Base-by-base conservation (phyloP, 139 green algal species). In the Eudorina sp. region DNA sequence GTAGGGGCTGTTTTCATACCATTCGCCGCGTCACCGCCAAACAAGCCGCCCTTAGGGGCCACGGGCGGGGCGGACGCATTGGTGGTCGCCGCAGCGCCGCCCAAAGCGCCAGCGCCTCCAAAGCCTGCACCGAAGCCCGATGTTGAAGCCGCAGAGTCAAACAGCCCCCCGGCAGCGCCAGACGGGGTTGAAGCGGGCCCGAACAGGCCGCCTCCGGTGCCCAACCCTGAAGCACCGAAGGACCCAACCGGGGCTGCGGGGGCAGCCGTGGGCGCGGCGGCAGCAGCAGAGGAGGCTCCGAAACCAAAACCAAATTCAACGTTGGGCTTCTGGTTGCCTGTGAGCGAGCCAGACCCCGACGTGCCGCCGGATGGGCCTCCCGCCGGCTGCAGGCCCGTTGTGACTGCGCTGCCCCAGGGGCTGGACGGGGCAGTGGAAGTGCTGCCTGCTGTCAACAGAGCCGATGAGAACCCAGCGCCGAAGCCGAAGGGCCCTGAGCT, bases 251-350 rank as follows among this genome's bases (percentile, higher is more conserved):
- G 23, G 4, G 70, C 13, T 5, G 70, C 41, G 4, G 70, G 21
- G 3, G 70, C 21, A 9, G 36, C 36, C 13, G 68, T 27, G 41
- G 72, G 23, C 14, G 40, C 29, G 2, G 46, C 21, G 72, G 72
- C 72, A 31, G 36, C n/a, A 9, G 29, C 29, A 18, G 29, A 19
- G 27, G 55, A 4, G 1, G 58, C 27, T 25, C 80, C 80, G 60
- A 86, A 86, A 0, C 80, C 80, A 34, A 86, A 86, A 3, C 19
- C 43, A 11, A 70, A 84, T 36, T 36, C 36, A 23, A 14, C 4
- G 6, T 2, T 53, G 27, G 62, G 23, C 62, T 72, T 31, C 62
- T 72, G 62, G 31, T 31, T 34, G 38, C 21, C 21, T 23, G 3
- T 25, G 23, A 66, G 23, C 55, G 55, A 66, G 29, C 55, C 29